Evolutionary conservation across 108 stramenopile genomes (phyloP), one percentile per base, ranked within the genome.

Genomic region (Nitzschia sp.): DNA sequence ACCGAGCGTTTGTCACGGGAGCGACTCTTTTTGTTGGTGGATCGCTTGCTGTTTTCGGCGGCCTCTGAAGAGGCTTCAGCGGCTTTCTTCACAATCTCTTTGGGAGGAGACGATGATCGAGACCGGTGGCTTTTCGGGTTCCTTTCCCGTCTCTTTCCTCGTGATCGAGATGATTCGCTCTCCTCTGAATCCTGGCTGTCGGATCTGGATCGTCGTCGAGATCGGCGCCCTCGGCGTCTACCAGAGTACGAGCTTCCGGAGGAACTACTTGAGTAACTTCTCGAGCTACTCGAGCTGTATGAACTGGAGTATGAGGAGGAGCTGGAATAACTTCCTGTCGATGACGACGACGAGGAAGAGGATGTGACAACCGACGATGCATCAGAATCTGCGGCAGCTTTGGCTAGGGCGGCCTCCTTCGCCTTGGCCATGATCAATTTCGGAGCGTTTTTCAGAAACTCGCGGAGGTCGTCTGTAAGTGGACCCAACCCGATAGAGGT

Each of bases 401-500:
- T 84, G 14, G 84, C 87, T 34, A 70, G 12, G 7, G 87, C 84
- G 39, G 76, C 74, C 37, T 80, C 86, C 64, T 80, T 81, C 24
- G 89, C 90, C 74, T 93, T 85, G 25, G 78, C 79, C 68, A 89
- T 54, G 61, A 95, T 89, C 7, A 92, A 74, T 67, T 91, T 93
- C 17, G 95, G 96, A 21, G 94, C 92, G 71, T 91, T 86, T 82
- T 95, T 95, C 53, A 98, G 80, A 76, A 91, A 95, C 57, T 91
- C 87, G 24, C 99, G 86, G 63, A 98, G 82, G 9, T 84, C 96
- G 75, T 99, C 99, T 12, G 99, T 99, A 41, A 99, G 84, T 8
- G 95, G 96, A 11, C 99, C 99, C 12, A 99, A 80, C 11, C 99
- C 99, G 68, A 98, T 98, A 26, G 82, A 88, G 10, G 98, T 99